These are phyloP conservation scores for Chernovozyma aurita DNA, from an alignment of 1,139 yeast genomes.

Conservation along the genomic window DNA sequence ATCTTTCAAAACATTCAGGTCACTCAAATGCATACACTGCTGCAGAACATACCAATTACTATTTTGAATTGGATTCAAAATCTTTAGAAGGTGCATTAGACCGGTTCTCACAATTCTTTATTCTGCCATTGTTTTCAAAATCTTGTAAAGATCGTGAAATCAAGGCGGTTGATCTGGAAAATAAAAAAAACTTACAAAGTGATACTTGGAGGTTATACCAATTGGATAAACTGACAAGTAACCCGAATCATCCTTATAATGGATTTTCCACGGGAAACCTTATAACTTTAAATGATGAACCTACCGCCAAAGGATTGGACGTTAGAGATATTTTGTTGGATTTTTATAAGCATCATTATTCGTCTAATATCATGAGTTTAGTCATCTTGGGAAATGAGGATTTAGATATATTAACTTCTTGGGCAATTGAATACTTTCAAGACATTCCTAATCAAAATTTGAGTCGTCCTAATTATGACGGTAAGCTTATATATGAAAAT, in stretches of 20 bases:
- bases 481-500: constrained; percentile 27
- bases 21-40: constrained; percentile 83
- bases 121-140: constrained; percentile 74
- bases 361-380: constrained; percentile 80
- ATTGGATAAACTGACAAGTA: constrained; percentile 70
- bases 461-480: constrained; percentile 45
- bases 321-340: constrained; percentile 64
- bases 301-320: constrained; percentile 44
- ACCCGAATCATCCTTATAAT: constrained; percentile 66
- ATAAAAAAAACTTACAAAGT: constrained; percentile 86
- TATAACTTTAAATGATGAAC: constrained; percentile 55
- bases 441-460: constrained; percentile 54
- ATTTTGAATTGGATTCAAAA: constrained; percentile 75
- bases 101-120: constrained; percentile 89
- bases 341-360: constrained; percentile 59
- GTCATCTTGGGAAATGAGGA: constrained; percentile 81
- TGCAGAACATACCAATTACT: constrained; percentile 85
- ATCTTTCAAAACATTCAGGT: constrained; percentile 65
- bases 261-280: constrained; percentile 76
- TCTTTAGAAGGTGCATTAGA: constrained; percentile 84
- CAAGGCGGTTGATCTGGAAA: constrained; percentile 92
- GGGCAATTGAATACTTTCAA: constrained; percentile 70
- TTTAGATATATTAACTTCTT: constrained; percentile 61
- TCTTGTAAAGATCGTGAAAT: constrained; percentile 89
- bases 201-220: constrained; percentile 89